Evolutionary conservation across 2,329 filamentous ascomycete genomes (phyloP), one percentile per base, ranked within the genome.

Genomic region (Paramyrothecium roridum): DNA sequence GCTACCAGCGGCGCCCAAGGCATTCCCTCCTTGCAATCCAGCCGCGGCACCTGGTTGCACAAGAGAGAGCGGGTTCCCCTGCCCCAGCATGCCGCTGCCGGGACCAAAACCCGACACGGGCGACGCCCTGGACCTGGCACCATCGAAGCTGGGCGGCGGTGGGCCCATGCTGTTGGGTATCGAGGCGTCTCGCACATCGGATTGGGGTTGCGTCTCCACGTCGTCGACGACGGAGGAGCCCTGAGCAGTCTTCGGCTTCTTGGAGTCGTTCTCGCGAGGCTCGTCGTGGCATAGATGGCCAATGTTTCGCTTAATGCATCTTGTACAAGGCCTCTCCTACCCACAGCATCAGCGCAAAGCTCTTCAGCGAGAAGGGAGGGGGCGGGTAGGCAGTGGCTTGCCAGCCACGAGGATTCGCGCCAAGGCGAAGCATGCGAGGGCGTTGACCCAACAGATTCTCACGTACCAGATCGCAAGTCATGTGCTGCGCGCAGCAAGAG

Each of bases 271-370:
- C 68, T 99, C 93, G 73, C 93, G 88, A 63, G 93, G 93, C 76
- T 98, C 95, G 75, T 99, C 95, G 78, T 97, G 95, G 75, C 95
- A 99, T 63, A 99, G 83, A 75, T 99, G 95, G 67, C 93, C 95
- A 73, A 99, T 99, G 77, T 96, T 96, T 69, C 95, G 88, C 78
- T 98, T 99, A 76, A 98, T 91, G 80, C 95, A 99, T 76, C 95
- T 86, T 67, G 91, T 93, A 83, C 95, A 99, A 68, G 95, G 95
- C 71, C 95, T 88, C 79, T 96, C 91, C 91, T 96, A 73, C 21
- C n/a, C 46, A 48, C 19, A 22, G 46, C 46, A 21, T 71, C 59
- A 71, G 69, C 61, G 60, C 57, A 56, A 58, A 46, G 48, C 46
- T 16, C 8, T 20, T 16, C 20, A 16, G 6, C 20, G 48, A 50